These are phyloP conservation scores for Chenopodium suecicum DNA, from an alignment of 148 eudicot species.

Conservation along the genomic window DNA sequence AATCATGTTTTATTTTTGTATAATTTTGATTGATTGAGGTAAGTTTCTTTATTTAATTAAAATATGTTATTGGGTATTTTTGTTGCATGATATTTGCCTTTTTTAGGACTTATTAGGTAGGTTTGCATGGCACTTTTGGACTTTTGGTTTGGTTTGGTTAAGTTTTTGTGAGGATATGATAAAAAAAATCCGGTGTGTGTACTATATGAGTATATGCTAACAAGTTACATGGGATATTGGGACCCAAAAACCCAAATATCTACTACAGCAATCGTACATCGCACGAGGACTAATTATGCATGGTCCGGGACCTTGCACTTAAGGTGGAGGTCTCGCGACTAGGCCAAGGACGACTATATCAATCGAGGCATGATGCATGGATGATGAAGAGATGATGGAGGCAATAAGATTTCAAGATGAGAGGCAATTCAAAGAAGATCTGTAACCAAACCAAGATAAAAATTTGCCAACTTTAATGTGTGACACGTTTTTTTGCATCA, in stretches of 20 bases:
- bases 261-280: neutral
- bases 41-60: neutral
- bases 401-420: neutral
- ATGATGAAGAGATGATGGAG: neutral
- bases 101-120: neutral
- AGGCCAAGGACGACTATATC: neutral
- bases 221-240: neutral
- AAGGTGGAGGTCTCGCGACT: neutral
- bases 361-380: neutral
- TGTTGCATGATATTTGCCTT: neutral
- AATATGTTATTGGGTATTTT: neutral
- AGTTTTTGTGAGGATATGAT: slow-evolving; percentile 28
- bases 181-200: slow-evolving; percentile 17
- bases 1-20: neutral
- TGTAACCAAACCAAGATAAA: slow-evolving; percentile 21
- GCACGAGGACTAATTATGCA: neutral
- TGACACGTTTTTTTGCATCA: slow-evolving; percentile 19
- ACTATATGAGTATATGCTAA: slow-evolving; percentile 22
- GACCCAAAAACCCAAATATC: neutral
- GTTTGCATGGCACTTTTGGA: neutral
- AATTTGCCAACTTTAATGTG: slow-evolving; percentile 24
- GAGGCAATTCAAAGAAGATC: neutral
- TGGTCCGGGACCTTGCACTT: slow-evolving; percentile 14
- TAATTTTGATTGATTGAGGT: slow-evolving; percentile 4
- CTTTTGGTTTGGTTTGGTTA: neutral